Percentiles rank a stretch among this genome's conserved stretches.
Evolutionary conservation across 345 rosid species (phyloP).

Genomic region (Sonneratia alba): DNA sequence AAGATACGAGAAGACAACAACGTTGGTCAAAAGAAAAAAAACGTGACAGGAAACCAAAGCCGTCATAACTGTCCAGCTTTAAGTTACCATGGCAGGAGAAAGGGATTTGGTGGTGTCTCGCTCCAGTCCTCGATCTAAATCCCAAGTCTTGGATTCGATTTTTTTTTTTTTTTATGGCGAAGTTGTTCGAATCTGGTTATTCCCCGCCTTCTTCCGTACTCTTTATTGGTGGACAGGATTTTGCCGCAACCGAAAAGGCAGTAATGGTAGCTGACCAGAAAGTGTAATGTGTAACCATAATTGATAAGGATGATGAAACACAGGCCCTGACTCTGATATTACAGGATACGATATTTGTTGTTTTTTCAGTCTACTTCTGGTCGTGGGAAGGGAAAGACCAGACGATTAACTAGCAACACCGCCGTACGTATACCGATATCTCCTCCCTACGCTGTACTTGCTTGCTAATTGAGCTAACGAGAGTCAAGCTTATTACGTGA

Average conservation of each 20-base stretch:
- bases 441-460: neutral
- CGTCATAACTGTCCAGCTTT: neutral
- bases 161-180: neutral
- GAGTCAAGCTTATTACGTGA: neutral
- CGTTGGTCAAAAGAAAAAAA: slow-evolving; percentile 5
- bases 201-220: too few species aligned
- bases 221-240: too few species aligned
- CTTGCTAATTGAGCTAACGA: neutral
- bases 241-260: neutral
- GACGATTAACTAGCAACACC: neutral
- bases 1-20: too few species aligned
- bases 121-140: too few species aligned
- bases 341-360: too few species aligned
- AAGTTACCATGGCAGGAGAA: neutral
- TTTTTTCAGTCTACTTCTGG: too few species aligned
- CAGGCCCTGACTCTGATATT: too few species aligned
- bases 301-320: too few species aligned
- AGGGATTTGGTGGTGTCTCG: neutral
- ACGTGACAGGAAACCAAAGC: neutral
- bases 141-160: too few species aligned
- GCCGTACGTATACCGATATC: neutral
- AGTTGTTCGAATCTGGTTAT: too few species aligned
- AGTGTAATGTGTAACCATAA: neutral
- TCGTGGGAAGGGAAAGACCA: too few species aligned
- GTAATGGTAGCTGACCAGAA: slow-evolving; percentile 9